Conservation (phyloP, 2,329 filamentous ascomycete genomes). For the Trichoderma asperellum region DNA sequence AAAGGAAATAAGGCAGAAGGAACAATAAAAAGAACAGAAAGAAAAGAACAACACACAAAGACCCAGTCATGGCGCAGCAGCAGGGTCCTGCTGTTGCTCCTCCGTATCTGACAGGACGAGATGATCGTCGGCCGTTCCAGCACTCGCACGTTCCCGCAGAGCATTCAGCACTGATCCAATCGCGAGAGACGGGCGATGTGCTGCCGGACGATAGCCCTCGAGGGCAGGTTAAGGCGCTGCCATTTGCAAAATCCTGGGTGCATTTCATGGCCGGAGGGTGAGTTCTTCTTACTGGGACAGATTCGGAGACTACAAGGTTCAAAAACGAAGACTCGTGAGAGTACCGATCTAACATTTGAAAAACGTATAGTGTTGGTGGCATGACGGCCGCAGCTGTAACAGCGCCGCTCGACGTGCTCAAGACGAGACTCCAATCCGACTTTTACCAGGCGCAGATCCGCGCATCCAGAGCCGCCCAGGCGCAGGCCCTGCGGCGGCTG, state of each 20-base stretch:
- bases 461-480: conserved; percentile 64
- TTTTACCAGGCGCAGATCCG: conserved; percentile 87
- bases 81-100: conserved; percentile 24
- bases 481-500: conserved; percentile 53
- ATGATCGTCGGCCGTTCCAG: conserved; percentile 40
- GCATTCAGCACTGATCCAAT: conserved; percentile 55
- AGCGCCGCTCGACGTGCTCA: conserved; percentile 89
- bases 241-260: conserved; percentile 80
- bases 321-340: too few species aligned
- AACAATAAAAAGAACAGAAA: not conserved
- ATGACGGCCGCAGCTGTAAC: conserved; percentile 94
- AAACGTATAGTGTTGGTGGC: conserved; percentile 68
- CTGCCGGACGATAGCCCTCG: conserved; percentile 49
- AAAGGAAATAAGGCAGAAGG: not conserved
- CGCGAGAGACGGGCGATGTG: conserved; percentile 64
- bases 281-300: conserved; percentile 39
- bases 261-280: conserved; percentile 92
- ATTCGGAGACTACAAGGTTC: too few species aligned
- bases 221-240: conserved; percentile 47
- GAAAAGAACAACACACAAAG: not conserved
- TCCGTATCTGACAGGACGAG: conserved; percentile 39
- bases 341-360: not conserved
- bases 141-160: conserved; percentile 40
- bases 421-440: conserved; percentile 90
- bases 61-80: conserved; percentile 22